A percentile compares a stretch with the other conserved stretches of the same genome.
Evolutionary conservation across 768 basidiomycete species (phyloP).

Genomic region (Leccinellum rugosiceps): DNA sequence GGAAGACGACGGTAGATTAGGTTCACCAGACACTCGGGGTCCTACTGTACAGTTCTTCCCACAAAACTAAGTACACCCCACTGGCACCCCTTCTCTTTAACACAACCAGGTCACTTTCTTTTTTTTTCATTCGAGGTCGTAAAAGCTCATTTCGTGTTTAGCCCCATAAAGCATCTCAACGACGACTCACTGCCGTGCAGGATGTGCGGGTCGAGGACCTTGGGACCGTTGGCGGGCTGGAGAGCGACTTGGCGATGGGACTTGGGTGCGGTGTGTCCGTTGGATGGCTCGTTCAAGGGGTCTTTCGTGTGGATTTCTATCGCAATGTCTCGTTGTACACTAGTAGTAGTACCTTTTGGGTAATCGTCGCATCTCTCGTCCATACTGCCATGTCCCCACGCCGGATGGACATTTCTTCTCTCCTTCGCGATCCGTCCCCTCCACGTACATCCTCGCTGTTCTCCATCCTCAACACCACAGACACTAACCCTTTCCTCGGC

Average conservation of each 20-base stretch:
- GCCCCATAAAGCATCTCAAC: constrained; percentile 77
- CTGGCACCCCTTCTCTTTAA: constrained; percentile 19
- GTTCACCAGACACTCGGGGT: constrained; percentile 36
- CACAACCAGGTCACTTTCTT: constrained; percentile 45
- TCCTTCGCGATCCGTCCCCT: constrained; percentile 46
- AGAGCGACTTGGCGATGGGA: constrained; percentile 69
- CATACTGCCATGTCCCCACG: constrained; percentile 51
- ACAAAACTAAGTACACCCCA: constrained; percentile 21
- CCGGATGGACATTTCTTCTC: constrained; percentile 72
- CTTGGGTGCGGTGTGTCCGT: constrained; percentile 80
- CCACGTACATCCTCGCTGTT: constrained; percentile 20
- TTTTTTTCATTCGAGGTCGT: too few species aligned
- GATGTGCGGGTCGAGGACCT: constrained; percentile 79
- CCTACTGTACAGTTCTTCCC: constrained; percentile 38
- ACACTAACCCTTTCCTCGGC: constrained; percentile 30
- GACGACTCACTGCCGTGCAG: constrained; percentile 70
- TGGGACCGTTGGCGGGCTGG: constrained; percentile 87
- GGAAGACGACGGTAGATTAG: not conserved
- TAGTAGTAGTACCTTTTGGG: not conserved
- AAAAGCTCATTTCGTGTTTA: constrained; percentile 4
- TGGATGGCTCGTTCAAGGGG: constrained; percentile 57
- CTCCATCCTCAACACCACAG: constrained; percentile 17
- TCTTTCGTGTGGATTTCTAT: constrained; percentile 54
- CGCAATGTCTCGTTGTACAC: constrained; percentile 95
- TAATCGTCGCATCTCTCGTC: not conserved